Evolutionary conservation across 1,139 yeast species (phyloP), one percentile per base, ranked within the genome.

Genomic region (Saccharomyces pastorianus): DNA sequence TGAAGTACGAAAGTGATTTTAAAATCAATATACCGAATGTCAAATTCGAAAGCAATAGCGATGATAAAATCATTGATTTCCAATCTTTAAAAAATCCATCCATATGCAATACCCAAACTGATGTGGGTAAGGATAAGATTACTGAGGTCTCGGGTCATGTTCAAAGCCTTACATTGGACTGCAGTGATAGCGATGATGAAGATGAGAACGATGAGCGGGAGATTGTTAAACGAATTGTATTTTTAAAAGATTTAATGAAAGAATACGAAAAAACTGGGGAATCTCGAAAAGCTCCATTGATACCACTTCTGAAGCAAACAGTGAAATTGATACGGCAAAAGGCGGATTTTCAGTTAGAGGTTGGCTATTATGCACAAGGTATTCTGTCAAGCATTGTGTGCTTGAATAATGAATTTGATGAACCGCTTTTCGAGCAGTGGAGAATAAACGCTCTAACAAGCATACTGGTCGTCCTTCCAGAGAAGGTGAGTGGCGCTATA

Each of bases 401-500:
- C 0, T 55, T 83, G 47, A 64, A 73, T 4, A 81, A 83, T 58
- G 69, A 70, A 52, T 78, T 71, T 58, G 81, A 80, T 4, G 80
- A 79, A 41, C 58, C 66, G 0, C 71, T 76, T n/a, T 85, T 85
- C 64, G 87, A 84, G 55, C 74, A 78, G 11, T 71, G 79, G 71
- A 78, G 79, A 57, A 70, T 85, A 11, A 79, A 81, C 54, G 76
- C 82, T 31, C 61, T 85, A 60, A 79, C 85, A 9, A 77, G 88
- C 8, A 71, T 84, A 1, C 66, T 84, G 29, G 81, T 76, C 1
- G 71, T 79, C 1, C 73, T 73, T 55, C 84, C 85, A 1, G 49
- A 58, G 4, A 61, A 78, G 2, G 61, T 74, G 0, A 54, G 68
- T 0, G 75, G 73, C 51, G 58, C 82, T 2, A 68, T 78, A 51